These are phyloP conservation scores for Rachicladosporium sp. DNA, from an alignment of 2,329 filamentous ascomycete species.

Conservation along the genomic window DNA sequence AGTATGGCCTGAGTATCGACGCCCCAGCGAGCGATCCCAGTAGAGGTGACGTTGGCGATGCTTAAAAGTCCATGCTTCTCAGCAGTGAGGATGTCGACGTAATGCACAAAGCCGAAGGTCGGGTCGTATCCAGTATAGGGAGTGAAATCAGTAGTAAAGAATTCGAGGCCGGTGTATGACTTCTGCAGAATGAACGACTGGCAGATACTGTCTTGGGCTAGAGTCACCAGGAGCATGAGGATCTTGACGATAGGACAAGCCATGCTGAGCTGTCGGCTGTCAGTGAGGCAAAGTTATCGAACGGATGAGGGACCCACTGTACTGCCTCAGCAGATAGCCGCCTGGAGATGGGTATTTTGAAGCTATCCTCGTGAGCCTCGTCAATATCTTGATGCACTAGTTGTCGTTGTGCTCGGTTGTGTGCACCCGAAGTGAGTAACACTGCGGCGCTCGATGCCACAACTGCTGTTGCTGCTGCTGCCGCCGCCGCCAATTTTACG, in stretches of 20 bases:
- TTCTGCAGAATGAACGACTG: conserved; percentile 24
- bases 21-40: conserved; percentile 10
- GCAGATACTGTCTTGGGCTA: not conserved
- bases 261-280: not conserved
- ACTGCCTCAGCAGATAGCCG: too few species aligned
- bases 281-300: too few species aligned
- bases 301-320: too few species aligned
- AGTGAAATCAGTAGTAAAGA: conserved; percentile 13
- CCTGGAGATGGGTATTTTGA: too few species aligned
- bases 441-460: too few species aligned
- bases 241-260: not conserved
- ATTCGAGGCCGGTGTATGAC: conserved; percentile 28
- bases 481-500: too few species aligned
- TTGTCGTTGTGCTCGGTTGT: too few species aligned
- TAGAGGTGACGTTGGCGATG: conserved; percentile 8
- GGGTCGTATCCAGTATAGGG: conserved; percentile 13
- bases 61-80: conserved; percentile 18
- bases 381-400: too few species aligned
- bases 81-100: conserved; percentile 25
- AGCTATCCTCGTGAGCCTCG: too few species aligned
- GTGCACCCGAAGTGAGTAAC: too few species aligned
- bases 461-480: too few species aligned
- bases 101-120: conserved; percentile 23
- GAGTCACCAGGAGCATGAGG: not conserved
- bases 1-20: conserved; percentile 15